phyloP scores from a whole-genome alignment of 345 rosid species.

The Iberis pinnata region DNA sequence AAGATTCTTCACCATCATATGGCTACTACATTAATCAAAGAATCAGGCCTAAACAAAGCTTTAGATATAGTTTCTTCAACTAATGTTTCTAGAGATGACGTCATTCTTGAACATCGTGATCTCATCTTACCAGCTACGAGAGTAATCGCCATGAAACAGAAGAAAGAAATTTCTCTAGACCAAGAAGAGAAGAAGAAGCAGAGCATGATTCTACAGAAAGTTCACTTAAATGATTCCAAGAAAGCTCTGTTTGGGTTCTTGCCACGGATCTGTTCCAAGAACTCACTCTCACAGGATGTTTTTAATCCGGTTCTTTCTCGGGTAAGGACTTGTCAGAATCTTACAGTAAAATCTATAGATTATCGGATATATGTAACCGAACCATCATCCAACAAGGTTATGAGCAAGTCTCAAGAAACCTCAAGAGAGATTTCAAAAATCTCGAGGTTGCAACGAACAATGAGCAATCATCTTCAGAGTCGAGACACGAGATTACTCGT shows the following conservation, averaged over 20 bases:
- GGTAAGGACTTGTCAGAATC: slow-evolving; percentile 23
- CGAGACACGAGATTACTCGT: slow-evolving; percentile 21
- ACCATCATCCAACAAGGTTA: slow-evolving; percentile 31
- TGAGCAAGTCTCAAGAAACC: slow-evolving; percentile 44
- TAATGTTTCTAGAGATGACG: slow-evolving; percentile 25
- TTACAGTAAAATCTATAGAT: slow-evolving; percentile 1
- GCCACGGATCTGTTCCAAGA: slow-evolving; percentile 24
- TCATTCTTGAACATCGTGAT: slow-evolving; percentile 49
- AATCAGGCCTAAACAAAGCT: slow-evolving; percentile 24
- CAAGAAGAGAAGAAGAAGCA: slow-evolving; percentile 36
- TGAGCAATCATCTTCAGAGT: slow-evolving; percentile 14
- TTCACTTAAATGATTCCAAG: slow-evolving; percentile 17
- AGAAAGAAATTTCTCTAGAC: slow-evolving; percentile 44
- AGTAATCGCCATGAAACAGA: slow-evolving; percentile 67
- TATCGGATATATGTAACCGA: slow-evolving; percentile 28
- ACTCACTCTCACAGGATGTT: slow-evolving; percentile 23
- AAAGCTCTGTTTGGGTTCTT: slow-evolving; percentile 17
- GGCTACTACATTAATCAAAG: slow-evolving; percentile 7
- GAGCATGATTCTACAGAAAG: slow-evolving; percentile 18
- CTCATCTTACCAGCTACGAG: slow-evolving; percentile 85
- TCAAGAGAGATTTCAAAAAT: too few relatives aligned
- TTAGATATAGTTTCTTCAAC: slow-evolving; percentile 41
- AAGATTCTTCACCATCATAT: slow-evolving; percentile 28
- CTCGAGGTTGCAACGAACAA: slow-evolving; percentile 29
- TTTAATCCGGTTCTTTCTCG: too few relatives aligned